Percentiles rank a stretch among this genome's conserved stretches.
Conservation (phyloP, 495 filamentous ascomycete species). For the Aspergillus bertholletiae region DNA sequence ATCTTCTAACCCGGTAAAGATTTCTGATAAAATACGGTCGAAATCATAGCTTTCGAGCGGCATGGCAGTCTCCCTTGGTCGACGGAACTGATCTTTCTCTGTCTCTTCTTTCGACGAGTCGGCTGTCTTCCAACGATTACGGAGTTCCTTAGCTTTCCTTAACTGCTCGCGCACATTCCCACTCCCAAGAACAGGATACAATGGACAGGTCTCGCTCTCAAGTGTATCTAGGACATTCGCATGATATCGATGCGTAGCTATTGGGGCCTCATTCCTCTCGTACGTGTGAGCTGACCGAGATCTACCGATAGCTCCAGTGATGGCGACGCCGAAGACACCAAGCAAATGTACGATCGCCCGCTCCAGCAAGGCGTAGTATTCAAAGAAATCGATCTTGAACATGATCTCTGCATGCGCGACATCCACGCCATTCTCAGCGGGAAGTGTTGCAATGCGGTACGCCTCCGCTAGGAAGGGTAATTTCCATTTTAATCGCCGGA, state of each 20-base stretch:
- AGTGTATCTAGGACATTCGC: constrained; percentile 60
- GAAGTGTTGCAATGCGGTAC: constrained; percentile 45
- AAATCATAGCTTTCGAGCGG: constrained; percentile 54
- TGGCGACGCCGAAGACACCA: constrained; percentile 49
- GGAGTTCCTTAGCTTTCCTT: constrained; percentile 57
- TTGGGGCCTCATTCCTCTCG: constrained; percentile 8
- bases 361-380: constrained; percentile 66
- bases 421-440: constrained; percentile 11
- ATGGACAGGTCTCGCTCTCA: constrained; percentile 43
- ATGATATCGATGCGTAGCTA: constrained; percentile 52
- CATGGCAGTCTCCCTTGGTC: constrained; percentile 2
- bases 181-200: constrained; percentile 46
- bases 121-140: constrained; percentile 66
- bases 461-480: constrained; percentile 51
- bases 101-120: constrained; percentile 37
- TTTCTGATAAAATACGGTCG: constrained; percentile 45
- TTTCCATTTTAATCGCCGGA: constrained; percentile 58
- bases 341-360: constrained; percentile 60
- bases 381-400: constrained; percentile 70
- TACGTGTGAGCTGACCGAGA: background rate
- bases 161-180: constrained; percentile 46
- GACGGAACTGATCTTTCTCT: constrained; percentile 8
- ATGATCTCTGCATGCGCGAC: constrained; percentile 51
- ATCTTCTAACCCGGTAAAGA: constrained; percentile 37
- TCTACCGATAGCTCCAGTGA: constrained; percentile 23